Evolutionary conservation across 23 red algal genomes (phyloP).

Genomic region (Gracilariopsis chorda): DNA sequence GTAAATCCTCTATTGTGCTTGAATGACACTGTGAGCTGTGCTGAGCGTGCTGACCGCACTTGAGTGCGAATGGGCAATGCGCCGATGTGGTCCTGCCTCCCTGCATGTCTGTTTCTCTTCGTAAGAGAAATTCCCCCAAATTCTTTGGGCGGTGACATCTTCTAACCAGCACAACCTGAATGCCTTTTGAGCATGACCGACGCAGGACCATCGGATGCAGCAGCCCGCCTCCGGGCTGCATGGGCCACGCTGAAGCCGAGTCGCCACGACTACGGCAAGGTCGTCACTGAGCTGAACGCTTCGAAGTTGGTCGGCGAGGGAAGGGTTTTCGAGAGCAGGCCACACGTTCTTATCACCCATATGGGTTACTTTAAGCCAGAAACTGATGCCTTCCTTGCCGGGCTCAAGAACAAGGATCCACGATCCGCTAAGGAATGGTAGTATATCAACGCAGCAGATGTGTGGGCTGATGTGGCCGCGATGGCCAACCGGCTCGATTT

Average conservation of each 20-base stretch:
- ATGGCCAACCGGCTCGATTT: no score
- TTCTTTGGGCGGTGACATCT: not conserved
- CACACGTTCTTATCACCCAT: not conserved
- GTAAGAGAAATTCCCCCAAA: not conserved
- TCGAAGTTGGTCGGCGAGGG: not conserved
- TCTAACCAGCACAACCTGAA: not conserved
- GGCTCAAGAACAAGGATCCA: not conserved
- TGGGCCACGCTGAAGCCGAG: not conserved
- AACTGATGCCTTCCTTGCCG: not conserved
- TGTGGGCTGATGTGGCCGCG: slow-evolving; percentile 2
- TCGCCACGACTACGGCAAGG: not conserved
- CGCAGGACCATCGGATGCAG: not conserved
- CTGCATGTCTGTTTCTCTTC: slow-evolving; percentile 9
- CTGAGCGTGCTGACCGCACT: no score
- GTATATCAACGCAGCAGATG: not conserved
- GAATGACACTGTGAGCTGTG: no score
- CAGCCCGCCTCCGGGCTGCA: no score
- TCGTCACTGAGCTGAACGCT: not conserved
- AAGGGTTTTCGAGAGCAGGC: not conserved
- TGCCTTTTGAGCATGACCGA: not conserved
- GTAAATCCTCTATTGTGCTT: no score
- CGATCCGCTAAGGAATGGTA: slow-evolving; percentile 8
- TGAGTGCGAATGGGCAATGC: no score
- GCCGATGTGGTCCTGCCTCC: no score
- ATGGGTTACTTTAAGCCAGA: not conserved